Evolutionary conservation across 768 basidiomycete genomes (phyloP), one percentile per base, ranked within the genome.

Genomic region (Nevesoporus exiguus): DNA sequence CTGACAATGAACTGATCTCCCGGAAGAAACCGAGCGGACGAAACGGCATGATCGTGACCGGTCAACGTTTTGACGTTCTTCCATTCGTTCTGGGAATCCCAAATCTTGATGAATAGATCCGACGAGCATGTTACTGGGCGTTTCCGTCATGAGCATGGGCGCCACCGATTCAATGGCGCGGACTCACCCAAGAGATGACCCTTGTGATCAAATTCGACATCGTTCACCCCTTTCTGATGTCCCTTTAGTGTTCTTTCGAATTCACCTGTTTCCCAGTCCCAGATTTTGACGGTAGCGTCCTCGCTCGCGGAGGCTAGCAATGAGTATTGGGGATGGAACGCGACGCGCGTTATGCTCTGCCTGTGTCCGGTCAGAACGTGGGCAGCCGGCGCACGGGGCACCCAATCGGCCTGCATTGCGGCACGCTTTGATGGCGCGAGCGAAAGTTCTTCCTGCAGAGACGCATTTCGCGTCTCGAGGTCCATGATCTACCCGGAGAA

Each of bases 181-280:
- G 5, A 71, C 76, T 57, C 65, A 92, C 93, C 92, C 60, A 94
- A 74, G 25, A 88, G 69, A 60, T 83, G 84, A 31, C 93, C 93
- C 73, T 90, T 92, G 56, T 84, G 82, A 71, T 95, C 91, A 66
- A 88, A 96, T 68, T 93, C 89, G 51, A 90, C 83, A 72, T 94
- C 93, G 67, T 83, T 83, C 27, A 95, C 86, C 19, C 86, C 83
- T 67, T 90, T 91, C 31, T 93, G 95, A 74, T 96, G 93, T 7
- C 93, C 90, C 71, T 94, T 95, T 54, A 95, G 71, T 10, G 93
- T 95, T 59, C 91, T 74, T 71, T 96, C 93, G 68, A 93, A 89
- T 61, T 95, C 93, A 39, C 93, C 93, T 29, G 89, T 88, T 69
- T 96, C 93, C 93, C 93, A 96, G 63, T 96, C 93, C 93, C 93